These are phyloP conservation scores for Miamiensis avidus DNA, from an alignment of 169 alveolate genomes.

Conservation along the genomic window DNA sequence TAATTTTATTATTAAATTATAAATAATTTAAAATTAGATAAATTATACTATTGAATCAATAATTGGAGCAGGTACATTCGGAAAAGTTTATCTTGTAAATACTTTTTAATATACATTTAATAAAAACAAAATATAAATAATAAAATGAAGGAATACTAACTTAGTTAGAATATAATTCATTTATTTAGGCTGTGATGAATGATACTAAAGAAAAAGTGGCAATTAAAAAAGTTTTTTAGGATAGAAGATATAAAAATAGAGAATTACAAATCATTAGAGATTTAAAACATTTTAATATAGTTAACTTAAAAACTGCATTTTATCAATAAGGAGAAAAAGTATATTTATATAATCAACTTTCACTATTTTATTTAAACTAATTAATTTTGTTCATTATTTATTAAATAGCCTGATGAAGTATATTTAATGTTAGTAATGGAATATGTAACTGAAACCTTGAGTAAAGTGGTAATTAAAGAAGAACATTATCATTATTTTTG, in stretches of 20 bases:
- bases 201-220: slow-evolving; percentile 83
- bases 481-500: too few relatives aligned
- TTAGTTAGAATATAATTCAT: too few relatives aligned
- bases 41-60: neutral
- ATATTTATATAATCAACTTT: too few relatives aligned
- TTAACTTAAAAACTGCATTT: slow-evolving; percentile 75
- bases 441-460: slow-evolving; percentile 96
- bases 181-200: slow-evolving; percentile 54
- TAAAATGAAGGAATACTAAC: too few relatives aligned
- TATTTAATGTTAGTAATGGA: slow-evolving; percentile 97
- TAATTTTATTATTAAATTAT: too few relatives aligned
- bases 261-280: slow-evolving; percentile 74
- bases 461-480: slow-evolving; percentile 78
- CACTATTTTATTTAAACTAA: neutral
- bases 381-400: neutral
- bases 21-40: too few relatives aligned
- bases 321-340: slow-evolving; percentile 73
- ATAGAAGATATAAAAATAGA: slow-evolving; percentile 79
- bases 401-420: slow-evolving; percentile 67
- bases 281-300: slow-evolving; percentile 75
- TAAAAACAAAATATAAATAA: too few relatives aligned
- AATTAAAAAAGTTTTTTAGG: slow-evolving; percentile 81
- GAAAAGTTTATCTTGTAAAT: slow-evolving; percentile 1
- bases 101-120: too few relatives aligned
- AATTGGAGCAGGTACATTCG: neutral